A percentile compares a stretch with the other conserved stretches of the same genome.
phyloP scores from a whole-genome alignment of 768 basidiomycete species.

The Boletellus sp. region DNA sequence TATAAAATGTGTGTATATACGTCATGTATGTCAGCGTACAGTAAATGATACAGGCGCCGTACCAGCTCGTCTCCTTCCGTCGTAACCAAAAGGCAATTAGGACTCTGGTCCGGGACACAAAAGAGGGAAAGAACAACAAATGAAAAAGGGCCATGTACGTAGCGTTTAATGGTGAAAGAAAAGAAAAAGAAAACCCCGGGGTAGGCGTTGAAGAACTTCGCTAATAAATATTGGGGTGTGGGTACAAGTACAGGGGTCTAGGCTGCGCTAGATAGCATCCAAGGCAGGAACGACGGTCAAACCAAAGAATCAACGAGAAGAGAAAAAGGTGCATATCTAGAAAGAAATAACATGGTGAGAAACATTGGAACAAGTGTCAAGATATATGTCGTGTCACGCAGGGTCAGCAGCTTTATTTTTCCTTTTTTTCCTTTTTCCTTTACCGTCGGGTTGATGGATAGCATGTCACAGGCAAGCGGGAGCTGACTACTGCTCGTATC shows the following conservation, averaged over 20 bases:
- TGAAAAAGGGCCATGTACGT: neutral
- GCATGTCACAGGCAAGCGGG: neutral
- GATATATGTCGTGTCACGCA: constrained; percentile 18
- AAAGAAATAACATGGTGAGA: constrained; percentile 6
- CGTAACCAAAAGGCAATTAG: neutral
- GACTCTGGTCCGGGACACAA: neutral
- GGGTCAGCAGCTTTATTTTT: constrained; percentile 3
- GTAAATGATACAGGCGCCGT: constrained; percentile 29
- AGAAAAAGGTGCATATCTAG: constrained; percentile 31
- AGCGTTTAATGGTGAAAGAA: neutral
- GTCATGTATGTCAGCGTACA: constrained; percentile 15
- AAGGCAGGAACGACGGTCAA: neutral
- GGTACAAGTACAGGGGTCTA: constrained; percentile 31
- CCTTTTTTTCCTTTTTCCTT: constrained; percentile 8
- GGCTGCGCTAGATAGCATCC: constrained; percentile 31
- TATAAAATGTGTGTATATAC: constrained; percentile 9
- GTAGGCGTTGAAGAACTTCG: no score
- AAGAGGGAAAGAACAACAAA: neutral
- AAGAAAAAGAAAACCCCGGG: no score
- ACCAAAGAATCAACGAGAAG: neutral
- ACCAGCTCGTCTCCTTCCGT: constrained; percentile 5
- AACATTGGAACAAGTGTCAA: constrained; percentile 9
- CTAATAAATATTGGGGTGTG: constrained; percentile 20
- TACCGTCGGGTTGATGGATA: neutral
- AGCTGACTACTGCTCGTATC: constrained; percentile 40